phyloP scores from a whole-genome alignment of 1,139 yeast species.

The Suzukiozyma palmioleophila region DNA sequence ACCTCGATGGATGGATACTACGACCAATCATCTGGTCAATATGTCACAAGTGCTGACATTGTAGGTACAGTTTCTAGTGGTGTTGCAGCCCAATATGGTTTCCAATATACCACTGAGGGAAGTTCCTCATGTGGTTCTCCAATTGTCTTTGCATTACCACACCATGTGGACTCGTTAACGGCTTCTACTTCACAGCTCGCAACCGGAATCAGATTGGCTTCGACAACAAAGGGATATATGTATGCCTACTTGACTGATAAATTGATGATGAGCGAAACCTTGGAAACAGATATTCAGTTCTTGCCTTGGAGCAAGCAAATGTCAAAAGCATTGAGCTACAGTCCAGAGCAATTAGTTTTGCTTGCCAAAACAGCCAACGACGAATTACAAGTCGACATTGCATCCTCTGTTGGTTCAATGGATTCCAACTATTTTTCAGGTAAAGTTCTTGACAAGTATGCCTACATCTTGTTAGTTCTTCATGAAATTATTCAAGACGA shows the following conservation, averaged over 20 bases:
- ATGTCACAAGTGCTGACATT: slow-evolving; percentile 30
- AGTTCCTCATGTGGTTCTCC: slow-evolving; percentile 41
- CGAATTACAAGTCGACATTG: slow-evolving; percentile 45
- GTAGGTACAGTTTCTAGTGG: slow-evolving; percentile 15
- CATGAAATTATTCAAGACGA: slow-evolving; percentile 55
- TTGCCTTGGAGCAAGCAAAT: slow-evolving; percentile 27
- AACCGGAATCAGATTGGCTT: slow-evolving; percentile 43
- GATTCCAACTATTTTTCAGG: slow-evolving; percentile 58
- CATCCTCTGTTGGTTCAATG: slow-evolving; percentile 38
- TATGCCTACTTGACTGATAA: slow-evolving; percentile 48
- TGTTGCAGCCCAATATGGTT: slow-evolving; percentile 39
- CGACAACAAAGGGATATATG: slow-evolving; percentile 60
- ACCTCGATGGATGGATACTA: slow-evolving; percentile 19
- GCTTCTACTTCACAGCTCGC: slow-evolving; percentile 24
- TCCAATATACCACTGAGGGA: slow-evolving; percentile 48
- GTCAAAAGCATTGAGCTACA: slow-evolving; percentile 10
- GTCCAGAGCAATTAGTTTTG: slow-evolving; percentile 29
- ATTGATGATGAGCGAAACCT: slow-evolving; percentile 42
- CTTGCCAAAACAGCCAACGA: slow-evolving; percentile 45
- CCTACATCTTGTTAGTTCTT: slow-evolving; percentile 58
- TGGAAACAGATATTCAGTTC: slow-evolving; percentile 41
- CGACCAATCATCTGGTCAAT: slow-evolving; percentile 63
- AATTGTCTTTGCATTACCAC: slow-evolving; percentile 62
- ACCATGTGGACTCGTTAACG: slow-evolving; percentile 50
- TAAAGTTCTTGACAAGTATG: slow-evolving; percentile 60